Base-by-base conservation (phyloP, 2,329 filamentous ascomycete genomes). In the Aspergillus phoenicis region DNA sequence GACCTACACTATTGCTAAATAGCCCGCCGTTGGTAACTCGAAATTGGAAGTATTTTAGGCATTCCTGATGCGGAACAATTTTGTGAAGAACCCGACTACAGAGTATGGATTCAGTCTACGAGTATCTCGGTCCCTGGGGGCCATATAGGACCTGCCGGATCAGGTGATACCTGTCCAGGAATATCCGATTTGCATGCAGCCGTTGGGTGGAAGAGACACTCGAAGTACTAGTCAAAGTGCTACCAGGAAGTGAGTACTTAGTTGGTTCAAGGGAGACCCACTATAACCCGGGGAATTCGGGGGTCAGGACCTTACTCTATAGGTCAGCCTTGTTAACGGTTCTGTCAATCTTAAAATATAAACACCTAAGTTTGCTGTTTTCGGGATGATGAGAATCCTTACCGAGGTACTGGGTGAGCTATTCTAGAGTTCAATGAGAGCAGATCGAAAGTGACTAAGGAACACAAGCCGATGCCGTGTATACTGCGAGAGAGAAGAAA, bases 121-220 rank as follows among this genome's bases (percentile, higher is more conserved):
- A 13, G 20, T 22, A 45, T 24, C 8, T 45, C 5, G 41, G 39
- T 43, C n/a, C n/a, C 39, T 43, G 39, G n/a, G 17, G n/a, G 8
- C 33, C n/a, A 48, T 57, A 59, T 45, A 61, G 57, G 60, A 62
- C 62, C 60, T 64, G 57, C 62, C 62, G 55, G 22, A 58, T 64
- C 52, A 41, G 60, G 62, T 55, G 49, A 51, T 26, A 20, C 51
- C 54, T 17, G 15, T 10, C 15, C 36, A 43, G 52, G 17, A 22
- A 43, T 17, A 20, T 8, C 20, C 24, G 10, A 17, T 26, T 51
- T 51, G 47, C 47, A 28, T 11, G 24, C 26, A 30, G 47, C 47
- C 47, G 15, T 51, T 51, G 24, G 8, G 45, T 28, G 33, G 11
- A 36, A 36, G 33, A 13, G 33, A 36, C 11, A 36, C 5, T 13